phyloP scores from a whole-genome alignment of 2,329 filamentous ascomycete species.

The Claviceps quebecensis region DNA sequence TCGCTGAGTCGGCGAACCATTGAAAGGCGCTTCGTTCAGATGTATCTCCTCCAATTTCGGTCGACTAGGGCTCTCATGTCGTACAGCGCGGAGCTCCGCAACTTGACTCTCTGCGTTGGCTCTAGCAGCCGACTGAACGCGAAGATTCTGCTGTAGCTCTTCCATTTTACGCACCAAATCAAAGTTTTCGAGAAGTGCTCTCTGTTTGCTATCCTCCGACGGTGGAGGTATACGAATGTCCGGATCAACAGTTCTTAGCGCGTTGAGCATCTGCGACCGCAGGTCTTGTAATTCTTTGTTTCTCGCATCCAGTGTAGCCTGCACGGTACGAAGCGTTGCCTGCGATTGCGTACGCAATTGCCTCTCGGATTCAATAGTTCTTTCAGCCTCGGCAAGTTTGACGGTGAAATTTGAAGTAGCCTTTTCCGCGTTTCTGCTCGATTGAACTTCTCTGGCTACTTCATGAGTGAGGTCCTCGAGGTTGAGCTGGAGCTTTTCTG shows the following conservation, averaged over 20 bases:
- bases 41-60: conserved; percentile 78
- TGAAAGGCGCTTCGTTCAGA: conserved; percentile 61
- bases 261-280: conserved; percentile 61
- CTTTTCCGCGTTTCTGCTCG: conserved; percentile 81
- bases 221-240: conserved; percentile 51
- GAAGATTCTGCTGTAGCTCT: conserved; percentile 74
- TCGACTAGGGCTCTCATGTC: conserved; percentile 57
- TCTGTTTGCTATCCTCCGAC: conserved; percentile 46
- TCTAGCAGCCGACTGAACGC: conserved; percentile 69
- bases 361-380: conserved; percentile 78
- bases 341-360: conserved; percentile 78
- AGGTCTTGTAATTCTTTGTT: conserved; percentile 72
- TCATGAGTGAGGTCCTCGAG: conserved; percentile 90
- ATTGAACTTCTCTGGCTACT: conserved; percentile 77
- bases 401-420: conserved; percentile 63
- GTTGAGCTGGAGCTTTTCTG: conserved; percentile 78
- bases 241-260: conserved; percentile 81
- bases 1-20: conserved; percentile 61
- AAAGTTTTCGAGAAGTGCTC: conserved; percentile 57
- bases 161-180: conserved; percentile 79
- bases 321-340: conserved; percentile 67
- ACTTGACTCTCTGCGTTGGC: conserved; percentile 73
- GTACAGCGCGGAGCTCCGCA: conserved; percentile 58
- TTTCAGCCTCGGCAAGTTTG: conserved; percentile 78
- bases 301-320: conserved; percentile 62